Percentiles rank a stretch among this genome's conserved stretches.
Conservation (phyloP, 345 rosid species). For the Acer campestre region DNA sequence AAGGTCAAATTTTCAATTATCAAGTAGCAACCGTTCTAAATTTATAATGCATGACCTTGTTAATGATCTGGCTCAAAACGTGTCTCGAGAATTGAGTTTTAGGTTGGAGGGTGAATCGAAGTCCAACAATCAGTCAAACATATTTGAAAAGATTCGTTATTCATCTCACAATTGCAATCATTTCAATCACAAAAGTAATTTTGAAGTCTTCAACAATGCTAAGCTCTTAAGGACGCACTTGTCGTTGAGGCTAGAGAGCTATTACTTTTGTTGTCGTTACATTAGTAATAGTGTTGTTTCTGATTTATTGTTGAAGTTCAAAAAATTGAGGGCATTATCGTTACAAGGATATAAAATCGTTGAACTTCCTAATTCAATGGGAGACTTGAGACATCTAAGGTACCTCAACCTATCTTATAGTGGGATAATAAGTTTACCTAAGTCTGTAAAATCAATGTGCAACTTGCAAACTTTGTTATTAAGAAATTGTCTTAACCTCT, state of each 20-base stretch:
- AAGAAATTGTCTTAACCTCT: neutral
- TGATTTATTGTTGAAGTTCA: neutral
- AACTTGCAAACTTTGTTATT: neutral
- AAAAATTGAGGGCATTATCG: neutral
- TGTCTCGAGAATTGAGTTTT: neutral
- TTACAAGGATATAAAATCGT: neutral
- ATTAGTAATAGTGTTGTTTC: neutral
- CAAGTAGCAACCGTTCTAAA: neutral
- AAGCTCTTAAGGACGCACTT: neutral
- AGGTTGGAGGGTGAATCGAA: neutral
- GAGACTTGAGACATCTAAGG: neutral
- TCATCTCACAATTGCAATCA: neutral
- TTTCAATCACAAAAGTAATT: neutral
- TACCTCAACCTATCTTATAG: neutral
- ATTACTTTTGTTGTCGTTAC: too few species aligned
- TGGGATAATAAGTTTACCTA: neutral
- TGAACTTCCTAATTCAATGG: neutral
- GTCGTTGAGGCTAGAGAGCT: too few species aligned
- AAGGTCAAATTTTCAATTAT: neutral
- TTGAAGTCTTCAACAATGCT: neutral
- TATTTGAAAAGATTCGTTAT: neutral
- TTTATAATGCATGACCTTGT: neutral
- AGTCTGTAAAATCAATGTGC: neutral
- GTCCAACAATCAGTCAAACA: neutral
- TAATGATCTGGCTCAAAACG: neutral